Percentiles rank a stretch among this genome's conserved stretches.
Conservation (phyloP, 352 stramenopile species). For the Plasmopara viticola region DNA sequence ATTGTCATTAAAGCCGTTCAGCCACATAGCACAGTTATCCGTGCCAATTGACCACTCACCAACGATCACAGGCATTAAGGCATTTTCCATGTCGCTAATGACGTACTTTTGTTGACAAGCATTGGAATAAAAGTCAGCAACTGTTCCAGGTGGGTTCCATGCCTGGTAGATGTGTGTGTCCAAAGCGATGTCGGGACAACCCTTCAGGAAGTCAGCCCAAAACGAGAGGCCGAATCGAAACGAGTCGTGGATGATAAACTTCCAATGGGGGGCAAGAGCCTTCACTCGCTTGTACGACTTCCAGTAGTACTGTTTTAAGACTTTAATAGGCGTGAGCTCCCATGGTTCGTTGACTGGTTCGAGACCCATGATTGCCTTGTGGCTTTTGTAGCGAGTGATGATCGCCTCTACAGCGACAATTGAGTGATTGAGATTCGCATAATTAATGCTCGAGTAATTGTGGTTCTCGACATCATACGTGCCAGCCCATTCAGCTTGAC, state of each 20-base stretch:
- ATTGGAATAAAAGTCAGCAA: conserved; percentile 88
- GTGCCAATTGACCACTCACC: conserved; percentile 92
- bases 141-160: conserved; percentile 66
- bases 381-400: conserved; percentile 82
- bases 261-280: conserved; percentile 88
- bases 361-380: conserved; percentile 89
- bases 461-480: conserved; percentile 82
- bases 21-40: conserved; percentile 84
- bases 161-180: conserved; percentile 97
- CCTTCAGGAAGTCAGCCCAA: conserved; percentile 70
- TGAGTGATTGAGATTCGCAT: conserved; percentile 88
- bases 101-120: conserved; percentile 87
- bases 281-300: conserved; percentile 95
- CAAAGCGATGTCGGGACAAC: conserved; percentile 90
- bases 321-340: conserved; percentile 90
- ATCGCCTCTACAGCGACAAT: conserved; percentile 87
- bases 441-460: conserved; percentile 90
- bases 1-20: conserved; percentile 88
- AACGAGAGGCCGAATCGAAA: conserved; percentile 87
- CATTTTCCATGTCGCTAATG: conserved; percentile 89
- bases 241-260: conserved; percentile 95
- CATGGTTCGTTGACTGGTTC: conserved; percentile 95
- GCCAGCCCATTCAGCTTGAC: conserved; percentile 88
- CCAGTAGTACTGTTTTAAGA: conserved; percentile 95
- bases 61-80: conserved; percentile 92